Evolutionary conservation across 2,329 filamentous ascomycete species (phyloP).

Genomic region (Fusarium nygamai): DNA sequence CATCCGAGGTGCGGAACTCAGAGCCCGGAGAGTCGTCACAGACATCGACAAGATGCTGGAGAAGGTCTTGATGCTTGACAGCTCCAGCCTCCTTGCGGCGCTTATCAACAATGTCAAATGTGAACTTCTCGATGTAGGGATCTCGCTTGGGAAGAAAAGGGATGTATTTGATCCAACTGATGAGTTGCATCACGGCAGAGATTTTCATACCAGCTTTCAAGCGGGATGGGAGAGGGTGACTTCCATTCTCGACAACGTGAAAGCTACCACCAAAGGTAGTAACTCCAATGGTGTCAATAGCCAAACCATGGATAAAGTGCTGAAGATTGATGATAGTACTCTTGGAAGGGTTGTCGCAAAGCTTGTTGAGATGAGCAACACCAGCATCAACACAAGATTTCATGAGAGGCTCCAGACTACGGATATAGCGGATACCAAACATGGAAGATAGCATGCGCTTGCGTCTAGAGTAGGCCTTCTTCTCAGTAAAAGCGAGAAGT

Average conservation of each 20-base stretch:
- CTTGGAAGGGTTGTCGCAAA: neutral
- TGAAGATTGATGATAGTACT: neutral
- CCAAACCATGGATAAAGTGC: conserved; percentile 1
- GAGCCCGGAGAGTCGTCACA: neutral
- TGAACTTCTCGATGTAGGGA: neutral
- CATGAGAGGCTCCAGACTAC: conserved; percentile 5
- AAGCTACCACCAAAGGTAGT: conserved; percentile 4
- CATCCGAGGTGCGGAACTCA: neutral
- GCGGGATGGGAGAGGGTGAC: neutral
- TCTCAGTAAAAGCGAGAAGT: neutral
- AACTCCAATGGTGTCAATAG: neutral
- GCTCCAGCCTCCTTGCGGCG: neutral
- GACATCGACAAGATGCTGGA: conserved; percentile 3
- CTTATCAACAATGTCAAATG: neutral
- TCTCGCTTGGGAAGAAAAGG: neutral
- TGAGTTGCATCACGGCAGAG: conserved; percentile 1
- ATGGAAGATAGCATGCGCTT: conserved; percentile 6
- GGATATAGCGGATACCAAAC: conserved; percentile 2
- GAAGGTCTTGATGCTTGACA: neutral
- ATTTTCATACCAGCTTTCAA: conserved; percentile 2
- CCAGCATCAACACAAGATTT: neutral
- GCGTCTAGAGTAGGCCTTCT: neutral
- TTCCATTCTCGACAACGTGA: neutral
- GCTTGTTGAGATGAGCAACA: neutral
- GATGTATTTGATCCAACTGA: neutral